Evolutionary conservation across 1,284 basidiomycete genomes (phyloP).

Genomic region (Trichosporon coremiiforme): DNA sequence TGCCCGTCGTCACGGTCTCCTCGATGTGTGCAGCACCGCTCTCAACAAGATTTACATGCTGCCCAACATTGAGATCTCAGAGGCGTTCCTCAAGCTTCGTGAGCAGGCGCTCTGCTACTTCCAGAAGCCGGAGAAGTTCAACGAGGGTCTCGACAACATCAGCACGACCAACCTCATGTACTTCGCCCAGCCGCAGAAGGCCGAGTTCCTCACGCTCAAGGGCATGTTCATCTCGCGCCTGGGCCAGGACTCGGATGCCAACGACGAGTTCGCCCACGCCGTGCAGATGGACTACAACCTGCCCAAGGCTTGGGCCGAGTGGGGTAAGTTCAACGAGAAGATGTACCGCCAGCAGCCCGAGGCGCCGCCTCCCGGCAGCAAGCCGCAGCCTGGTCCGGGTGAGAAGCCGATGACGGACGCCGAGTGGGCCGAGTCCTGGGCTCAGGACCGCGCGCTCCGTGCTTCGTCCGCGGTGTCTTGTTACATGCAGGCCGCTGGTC

Average conservation of each 20-base stretch:
- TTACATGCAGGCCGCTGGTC: conserved; percentile 94
- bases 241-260: conserved; percentile 86
- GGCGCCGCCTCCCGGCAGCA: conserved; percentile 36
- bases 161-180: conserved; percentile 99
- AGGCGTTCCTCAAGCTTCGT: conserved; percentile 97
- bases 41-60: conserved; percentile 98
- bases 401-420: conserved; percentile 72
- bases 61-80: conserved; percentile 99
- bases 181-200: conserved; percentile 92
- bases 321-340: conserved; percentile 92
- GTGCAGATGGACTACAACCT: conserved; percentile 94
- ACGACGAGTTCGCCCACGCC: conserved; percentile 87
- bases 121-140: conserved; percentile 89
- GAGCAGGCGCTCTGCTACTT: conserved; percentile 99
- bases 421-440: conserved; percentile 50
- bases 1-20: conserved; percentile 92
- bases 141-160: conserved; percentile 94
- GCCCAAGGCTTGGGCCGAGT: conserved; percentile 98
- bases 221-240: conserved; percentile 97
- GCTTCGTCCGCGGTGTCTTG: conserved; percentile 94
- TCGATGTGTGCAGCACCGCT: conserved; percentile 93
- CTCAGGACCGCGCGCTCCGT: conserved; percentile 61
- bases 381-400: conserved; percentile 52
- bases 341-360: conserved; percentile 67
- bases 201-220: conserved; percentile 98